A percentile compares a stretch with the other conserved stretches of the same genome.
Conservation (phyloP, 2,329 filamentous ascomycete genomes). For the Claviceps quebecensis region DNA sequence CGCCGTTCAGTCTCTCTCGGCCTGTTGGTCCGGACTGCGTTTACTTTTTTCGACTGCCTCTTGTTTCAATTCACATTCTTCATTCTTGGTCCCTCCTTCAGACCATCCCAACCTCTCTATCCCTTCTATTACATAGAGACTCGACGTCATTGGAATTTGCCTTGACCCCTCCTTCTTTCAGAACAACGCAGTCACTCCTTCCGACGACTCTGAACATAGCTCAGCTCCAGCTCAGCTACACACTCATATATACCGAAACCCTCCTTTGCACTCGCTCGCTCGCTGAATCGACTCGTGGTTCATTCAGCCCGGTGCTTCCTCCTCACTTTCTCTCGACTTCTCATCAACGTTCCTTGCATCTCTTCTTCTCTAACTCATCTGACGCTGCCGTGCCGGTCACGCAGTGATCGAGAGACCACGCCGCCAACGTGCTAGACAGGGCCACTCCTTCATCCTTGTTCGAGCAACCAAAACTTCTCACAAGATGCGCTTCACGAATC, state of each 20-base stretch:
- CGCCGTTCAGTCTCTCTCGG: background rate
- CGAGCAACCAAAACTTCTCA: background rate
- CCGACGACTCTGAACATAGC: background rate
- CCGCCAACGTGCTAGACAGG: background rate
- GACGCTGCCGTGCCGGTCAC: constrained; percentile 10
- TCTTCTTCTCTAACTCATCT: background rate
- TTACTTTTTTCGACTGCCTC: background rate
- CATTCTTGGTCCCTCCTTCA: background rate
- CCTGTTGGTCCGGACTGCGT: background rate
- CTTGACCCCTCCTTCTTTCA: background rate
- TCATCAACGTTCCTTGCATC: background rate
- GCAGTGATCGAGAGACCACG: background rate
- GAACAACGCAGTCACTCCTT: background rate
- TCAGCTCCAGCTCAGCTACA: background rate
- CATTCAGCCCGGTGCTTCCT: background rate
- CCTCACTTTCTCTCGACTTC: background rate
- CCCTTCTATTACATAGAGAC: constrained; percentile 7
- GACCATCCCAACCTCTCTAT: background rate
- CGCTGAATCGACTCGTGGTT: background rate
- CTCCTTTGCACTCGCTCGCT: background rate
- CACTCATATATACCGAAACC: background rate
- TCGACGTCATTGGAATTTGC: constrained; percentile 7
- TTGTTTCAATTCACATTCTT: constrained; percentile 1
- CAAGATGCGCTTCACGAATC: constrained; percentile 11
- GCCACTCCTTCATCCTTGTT: background rate